These are phyloP conservation scores for Vachellia collinsii DNA, from an alignment of 306 rosid genomes.

Conservation along the genomic window DNA sequence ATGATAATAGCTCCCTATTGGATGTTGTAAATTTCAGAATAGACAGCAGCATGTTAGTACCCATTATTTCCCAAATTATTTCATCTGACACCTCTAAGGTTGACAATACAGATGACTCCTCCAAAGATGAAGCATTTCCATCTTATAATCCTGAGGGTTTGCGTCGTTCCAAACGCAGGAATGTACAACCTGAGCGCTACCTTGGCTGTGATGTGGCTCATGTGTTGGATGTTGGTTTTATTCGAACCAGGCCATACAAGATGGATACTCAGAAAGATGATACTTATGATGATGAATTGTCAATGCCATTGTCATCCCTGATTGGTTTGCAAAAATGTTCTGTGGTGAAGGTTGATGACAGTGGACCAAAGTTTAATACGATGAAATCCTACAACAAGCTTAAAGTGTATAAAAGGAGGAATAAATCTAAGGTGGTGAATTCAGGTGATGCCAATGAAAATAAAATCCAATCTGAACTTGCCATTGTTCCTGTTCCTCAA, in stretches of 20 bases:
- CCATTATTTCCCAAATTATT: constrained; percentile 55
- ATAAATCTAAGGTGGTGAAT: constrained; percentile 41
- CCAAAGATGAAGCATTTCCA: constrained; percentile 38
- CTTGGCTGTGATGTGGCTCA: constrained; percentile 61
- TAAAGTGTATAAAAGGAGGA: constrained; percentile 40
- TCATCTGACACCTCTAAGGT: constrained; percentile 31
- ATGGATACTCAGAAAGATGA: constrained; percentile 48
- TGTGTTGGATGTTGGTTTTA: constrained; percentile 68
- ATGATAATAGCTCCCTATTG: constrained; percentile 29
- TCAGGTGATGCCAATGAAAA: constrained; percentile 32
- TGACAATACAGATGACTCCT: constrained; percentile 35
- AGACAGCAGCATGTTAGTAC: constrained; percentile 53
- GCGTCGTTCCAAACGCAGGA: constrained; percentile 91
- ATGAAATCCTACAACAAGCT: constrained; percentile 30
- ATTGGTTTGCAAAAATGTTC: constrained; percentile 40
- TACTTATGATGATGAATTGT: constrained; percentile 49
- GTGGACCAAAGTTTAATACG: constrained; percentile 26
- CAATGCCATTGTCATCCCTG: constrained; percentile 58
- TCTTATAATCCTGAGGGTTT: constrained; percentile 51
- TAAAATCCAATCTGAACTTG: constrained; percentile 50
- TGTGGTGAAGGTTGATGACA: constrained; percentile 25
- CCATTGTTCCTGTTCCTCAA: constrained; percentile 63
- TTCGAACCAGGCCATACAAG: constrained; percentile 64
- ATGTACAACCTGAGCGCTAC: constrained; percentile 85
- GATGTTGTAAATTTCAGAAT: constrained; percentile 57